Evolutionary conservation across 768 basidiomycete species (phyloP).

Genomic region (Crucibulum laeve): DNA sequence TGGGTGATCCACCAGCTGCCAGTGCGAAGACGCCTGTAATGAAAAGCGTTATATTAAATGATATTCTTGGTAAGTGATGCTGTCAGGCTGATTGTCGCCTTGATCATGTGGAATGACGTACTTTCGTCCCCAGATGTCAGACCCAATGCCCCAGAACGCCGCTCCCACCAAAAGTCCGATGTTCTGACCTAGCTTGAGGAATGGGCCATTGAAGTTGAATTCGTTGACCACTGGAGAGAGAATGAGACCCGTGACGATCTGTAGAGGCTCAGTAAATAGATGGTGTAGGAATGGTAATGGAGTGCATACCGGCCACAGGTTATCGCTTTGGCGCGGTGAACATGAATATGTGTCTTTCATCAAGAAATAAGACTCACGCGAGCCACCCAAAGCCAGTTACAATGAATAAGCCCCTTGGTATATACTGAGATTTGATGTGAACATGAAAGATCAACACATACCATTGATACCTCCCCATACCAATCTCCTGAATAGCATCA

Average conservation of each 20-base stretch:
- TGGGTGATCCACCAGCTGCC: conserved; percentile 55
- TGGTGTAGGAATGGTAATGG: not conserved
- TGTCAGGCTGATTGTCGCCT: not conserved
- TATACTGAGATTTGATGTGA: not conserved
- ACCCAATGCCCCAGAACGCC: conserved; percentile 62
- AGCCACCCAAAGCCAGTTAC: conserved; percentile 27
- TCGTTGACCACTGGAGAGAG: conserved; percentile 61
- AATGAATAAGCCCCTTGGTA: conserved; percentile 19
- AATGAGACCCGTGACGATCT: conserved; percentile 39
- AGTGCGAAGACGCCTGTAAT: conserved; percentile 63
- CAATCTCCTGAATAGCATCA: conserved; percentile 16
- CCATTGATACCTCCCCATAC: conserved; percentile 28
- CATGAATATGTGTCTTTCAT: not conserved
- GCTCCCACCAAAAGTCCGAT: conserved; percentile 69
- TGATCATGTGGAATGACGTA: conserved; percentile 16
- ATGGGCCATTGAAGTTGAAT: conserved; percentile 57
- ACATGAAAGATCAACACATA: conserved; percentile 4
- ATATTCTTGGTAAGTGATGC: conserved; percentile 34
- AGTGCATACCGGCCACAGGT: conserved; percentile 21
- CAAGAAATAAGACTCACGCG: conserved; percentile 13
- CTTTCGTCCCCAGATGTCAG: conserved; percentile 71
- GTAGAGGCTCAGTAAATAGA: not conserved
- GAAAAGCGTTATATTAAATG: conserved; percentile 66
- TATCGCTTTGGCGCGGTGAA: conserved; percentile 13
- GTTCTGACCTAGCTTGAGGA: conserved; percentile 67